These are phyloP conservation scores for Amylocarpus encephaloides DNA, from an alignment of 2,329 filamentous ascomycete species.

Conservation along the genomic window DNA sequence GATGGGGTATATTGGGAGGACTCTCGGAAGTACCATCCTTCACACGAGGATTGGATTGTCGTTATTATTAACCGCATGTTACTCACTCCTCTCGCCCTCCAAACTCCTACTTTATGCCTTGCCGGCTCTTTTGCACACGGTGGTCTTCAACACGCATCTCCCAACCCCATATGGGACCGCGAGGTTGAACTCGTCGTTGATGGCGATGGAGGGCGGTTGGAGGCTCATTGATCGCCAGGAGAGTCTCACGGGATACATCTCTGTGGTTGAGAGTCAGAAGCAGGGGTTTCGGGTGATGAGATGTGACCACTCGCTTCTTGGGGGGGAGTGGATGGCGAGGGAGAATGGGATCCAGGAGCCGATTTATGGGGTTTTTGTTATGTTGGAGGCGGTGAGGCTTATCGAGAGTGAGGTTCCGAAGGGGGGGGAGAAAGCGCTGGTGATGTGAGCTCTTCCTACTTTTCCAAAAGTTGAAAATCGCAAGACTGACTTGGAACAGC, in stretches of 20 bases:
- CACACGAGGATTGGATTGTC: conserved; percentile 70
- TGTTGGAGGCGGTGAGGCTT: conserved; percentile 85
- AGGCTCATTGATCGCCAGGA: conserved; percentile 74
- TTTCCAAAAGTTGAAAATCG: not conserved
- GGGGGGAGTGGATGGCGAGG: conserved; percentile 74
- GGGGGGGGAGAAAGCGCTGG: conserved; percentile 68
- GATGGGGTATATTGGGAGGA: conserved; percentile 37
- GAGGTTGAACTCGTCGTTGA: conserved; percentile 60
- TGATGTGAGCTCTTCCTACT: conserved; percentile 57
- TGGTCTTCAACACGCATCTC: conserved; percentile 68
- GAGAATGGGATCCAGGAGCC: conserved; percentile 79
- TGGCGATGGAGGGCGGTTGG: conserved; percentile 52
- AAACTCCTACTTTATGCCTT: conserved; percentile 59
- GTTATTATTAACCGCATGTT: conserved; percentile 57
- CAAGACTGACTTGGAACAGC: conserved; percentile 38
- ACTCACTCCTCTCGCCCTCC: conserved; percentile 62
- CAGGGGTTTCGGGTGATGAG: conserved; percentile 74
- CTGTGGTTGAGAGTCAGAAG: conserved; percentile 70
- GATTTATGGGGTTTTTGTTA: conserved; percentile 92
- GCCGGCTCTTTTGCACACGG: conserved; percentile 67
- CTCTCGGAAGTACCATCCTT: conserved; percentile 56
- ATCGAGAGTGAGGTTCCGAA: conserved; percentile 58
- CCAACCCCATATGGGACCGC: conserved; percentile 53
- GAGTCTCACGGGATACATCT: conserved; percentile 86
- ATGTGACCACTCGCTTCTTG: conserved; percentile 89